Base-by-base conservation (phyloP, 257 asterid species). In the Ilex asprella region DNA sequence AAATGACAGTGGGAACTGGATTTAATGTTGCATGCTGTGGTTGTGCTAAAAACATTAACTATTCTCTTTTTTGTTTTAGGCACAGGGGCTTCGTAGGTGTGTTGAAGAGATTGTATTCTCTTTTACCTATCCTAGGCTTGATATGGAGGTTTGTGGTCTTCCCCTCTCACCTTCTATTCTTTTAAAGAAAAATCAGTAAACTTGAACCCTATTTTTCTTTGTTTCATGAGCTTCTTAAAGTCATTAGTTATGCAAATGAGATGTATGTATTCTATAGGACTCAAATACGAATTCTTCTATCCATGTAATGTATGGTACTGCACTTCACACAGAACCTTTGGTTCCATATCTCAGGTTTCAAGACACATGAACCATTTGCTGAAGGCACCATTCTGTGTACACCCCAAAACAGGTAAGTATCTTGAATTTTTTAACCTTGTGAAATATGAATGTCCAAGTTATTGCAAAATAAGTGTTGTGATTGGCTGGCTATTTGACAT, bases 321-420 rank as follows among this genome's bases (percentile, higher is more conserved):
- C 41, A 35, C 41, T 35, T 35, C 41, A 35, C 41, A 35, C 41
- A 35, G 41, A 35, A 35, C 41, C 41, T 35, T 35, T 35, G 5
- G 41, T 35, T 35, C 74, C 46, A 73, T 56, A 54, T 70, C 60
- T 70, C 83, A 91, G 95, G 98, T 92, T 58, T 86, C 98, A 0
- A 86, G 73, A 67, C 95, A 92, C 79, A 86, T 72, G 86, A 92
- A 89, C 63, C 98, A 92, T 76, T 80, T 92, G 73, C 84, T 92
- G 72, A 92, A 92, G 76, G 99, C 95, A 32, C 96, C 96, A 59
- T 89, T 92, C 75, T 86, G 96, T 66, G 46, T 92, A 67, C 97
- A 86, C 78, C 97, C 96, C 0, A 84, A 89, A 81, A 92, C 97
- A 89, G 95, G 95, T 88, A 65, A 52, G 31, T 27, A 15, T 53